These are phyloP conservation scores for Gymnopilus junonius DNA, from an alignment of 768 basidiomycete genomes.

Conservation along the genomic window DNA sequence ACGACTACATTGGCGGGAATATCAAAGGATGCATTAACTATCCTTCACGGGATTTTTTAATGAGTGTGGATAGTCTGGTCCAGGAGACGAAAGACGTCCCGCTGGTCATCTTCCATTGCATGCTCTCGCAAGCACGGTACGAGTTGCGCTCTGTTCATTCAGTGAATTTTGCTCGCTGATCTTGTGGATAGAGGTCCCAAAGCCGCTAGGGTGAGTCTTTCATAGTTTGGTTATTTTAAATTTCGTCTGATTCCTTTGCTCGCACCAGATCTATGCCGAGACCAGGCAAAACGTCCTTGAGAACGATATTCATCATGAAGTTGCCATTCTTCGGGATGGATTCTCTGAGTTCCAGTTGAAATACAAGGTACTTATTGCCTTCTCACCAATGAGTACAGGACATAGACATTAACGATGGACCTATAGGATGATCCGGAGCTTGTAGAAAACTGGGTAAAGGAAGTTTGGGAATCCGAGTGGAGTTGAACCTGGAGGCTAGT, in stretches of 20 bases:
- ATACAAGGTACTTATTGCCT: slow-evolving; percentile 60
- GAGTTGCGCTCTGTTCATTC: slow-evolving; percentile 29
- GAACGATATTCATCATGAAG: slow-evolving; percentile 51
- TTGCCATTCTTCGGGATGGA: slow-evolving; percentile 72
- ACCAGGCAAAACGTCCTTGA: slow-evolving; percentile 53
- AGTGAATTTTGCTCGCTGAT: slow-evolving; percentile 11
- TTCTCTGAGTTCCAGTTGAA: slow-evolving; percentile 72
- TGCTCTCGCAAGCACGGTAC: slow-evolving; percentile 76
- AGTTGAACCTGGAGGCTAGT: slow-evolving; percentile 12
- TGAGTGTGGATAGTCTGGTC: slow-evolving; percentile 61
- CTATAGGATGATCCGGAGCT: slow-evolving; percentile 65
- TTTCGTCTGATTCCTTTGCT: slow-evolving; percentile 9
- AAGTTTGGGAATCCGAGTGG: slow-evolving; percentile 57
- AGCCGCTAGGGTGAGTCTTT: slow-evolving; percentile 64
- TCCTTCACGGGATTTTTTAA: slow-evolving; percentile 65
- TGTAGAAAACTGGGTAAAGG: slow-evolving; percentile 78
- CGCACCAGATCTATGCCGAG: slow-evolving; percentile 66
- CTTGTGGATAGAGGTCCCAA: slow-evolving; percentile 64
- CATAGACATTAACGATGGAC: background rate
- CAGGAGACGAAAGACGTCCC: slow-evolving; percentile 63
- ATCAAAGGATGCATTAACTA: slow-evolving; percentile 66
- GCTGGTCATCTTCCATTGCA: slow-evolving; percentile 78
- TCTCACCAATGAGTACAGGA: background rate
- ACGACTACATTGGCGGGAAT: slow-evolving; percentile 80
- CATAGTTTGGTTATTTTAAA: background rate